Percentiles rank a stretch among this genome's conserved stretches.
Evolutionary conservation across 2,329 filamentous ascomycete genomes (phyloP).

Genomic region (Albifimbria verrucaria): DNA sequence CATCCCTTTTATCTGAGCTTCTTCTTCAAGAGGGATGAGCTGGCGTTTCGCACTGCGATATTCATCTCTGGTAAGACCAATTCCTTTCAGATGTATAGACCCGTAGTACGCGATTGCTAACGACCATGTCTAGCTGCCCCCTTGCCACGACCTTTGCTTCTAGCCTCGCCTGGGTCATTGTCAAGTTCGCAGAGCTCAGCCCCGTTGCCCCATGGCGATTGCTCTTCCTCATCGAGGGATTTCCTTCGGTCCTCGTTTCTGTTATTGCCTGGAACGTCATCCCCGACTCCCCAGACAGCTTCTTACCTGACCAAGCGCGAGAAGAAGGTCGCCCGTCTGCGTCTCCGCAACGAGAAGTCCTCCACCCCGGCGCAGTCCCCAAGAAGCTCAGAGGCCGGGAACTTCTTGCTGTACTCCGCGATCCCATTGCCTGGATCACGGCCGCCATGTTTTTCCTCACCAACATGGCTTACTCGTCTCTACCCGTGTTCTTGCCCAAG

Average conservation of each 20-base stretch:
- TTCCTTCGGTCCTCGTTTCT: conserved; percentile 74
- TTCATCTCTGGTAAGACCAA: conserved; percentile 73
- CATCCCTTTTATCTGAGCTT: conserved; percentile 61
- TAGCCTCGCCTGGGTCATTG: conserved; percentile 74
- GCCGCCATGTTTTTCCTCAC: conserved; percentile 82
- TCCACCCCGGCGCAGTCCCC: conserved; percentile 13
- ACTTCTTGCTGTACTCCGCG: conserved; percentile 43
- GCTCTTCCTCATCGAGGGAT: conserved; percentile 80
- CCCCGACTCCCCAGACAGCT: conserved; percentile 69
- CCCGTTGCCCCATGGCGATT: conserved; percentile 83
- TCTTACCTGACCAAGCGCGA: conserved; percentile 60
- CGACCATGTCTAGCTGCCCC: conserved; percentile 66
- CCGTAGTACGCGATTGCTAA: no score
- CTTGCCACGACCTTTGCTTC: conserved; percentile 78
- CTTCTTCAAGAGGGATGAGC: conserved; percentile 64
- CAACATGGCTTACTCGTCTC: conserved; percentile 83
- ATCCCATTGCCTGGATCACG: conserved; percentile 58
- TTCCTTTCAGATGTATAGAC: no score
- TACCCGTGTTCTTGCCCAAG: conserved; percentile 83
- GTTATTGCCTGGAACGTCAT: conserved; percentile 71
- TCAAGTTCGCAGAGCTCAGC: conserved; percentile 59
- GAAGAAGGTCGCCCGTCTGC: conserved; percentile 66
- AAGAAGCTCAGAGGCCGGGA: conserved; percentile 51
- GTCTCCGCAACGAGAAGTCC: conserved; percentile 54
- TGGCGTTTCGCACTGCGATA: conserved; percentile 80